These are phyloP conservation scores for Pythium sukuiense DNA, from an alignment of 352 stramenopile species.

Conservation along the genomic window DNA sequence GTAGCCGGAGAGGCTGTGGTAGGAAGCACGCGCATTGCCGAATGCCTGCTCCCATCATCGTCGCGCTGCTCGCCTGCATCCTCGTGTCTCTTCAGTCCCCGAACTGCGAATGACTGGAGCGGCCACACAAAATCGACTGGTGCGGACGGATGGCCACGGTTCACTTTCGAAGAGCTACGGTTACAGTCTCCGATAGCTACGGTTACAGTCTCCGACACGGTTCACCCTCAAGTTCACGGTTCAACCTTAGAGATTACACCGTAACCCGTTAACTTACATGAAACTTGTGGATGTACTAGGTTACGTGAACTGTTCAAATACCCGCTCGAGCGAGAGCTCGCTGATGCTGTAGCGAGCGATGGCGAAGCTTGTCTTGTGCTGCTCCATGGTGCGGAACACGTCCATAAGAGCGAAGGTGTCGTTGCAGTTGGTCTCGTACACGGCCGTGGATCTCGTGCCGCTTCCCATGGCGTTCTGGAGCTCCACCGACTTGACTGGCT, in stretches of 20 bases:
- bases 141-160: conserved; percentile 5
- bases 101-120: conserved; percentile 8
- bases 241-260: not conserved
- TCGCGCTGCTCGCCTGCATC: not conserved
- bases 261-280: conserved; percentile 24
- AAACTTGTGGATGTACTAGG: conserved; percentile 1
- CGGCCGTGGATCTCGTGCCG: conserved; percentile 49
- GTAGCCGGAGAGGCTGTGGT: not conserved
- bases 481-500: conserved; percentile 47
- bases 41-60: conserved; percentile 6
- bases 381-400: conserved; percentile 81
- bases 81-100: not conserved
- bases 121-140: conserved; percentile 28
- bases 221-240: not conserved
- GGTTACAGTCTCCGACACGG: conserved; percentile 11
- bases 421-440: conserved; percentile 74
- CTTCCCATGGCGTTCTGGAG: conserved; percentile 51
- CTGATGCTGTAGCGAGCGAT: conserved; percentile 91
- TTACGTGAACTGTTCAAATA: conserved; percentile 93
- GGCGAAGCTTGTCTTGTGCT: conserved; percentile 58
- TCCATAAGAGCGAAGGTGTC: conserved; percentile 67
- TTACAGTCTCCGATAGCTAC: conserved; percentile 3
- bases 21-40: conserved; percentile 14
- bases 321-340: conserved; percentile 90
- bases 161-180: conserved; percentile 11